Base-by-base conservation (phyloP, 2,329 filamentous ascomycete genomes). In the Zopfia rhizophila region DNA sequence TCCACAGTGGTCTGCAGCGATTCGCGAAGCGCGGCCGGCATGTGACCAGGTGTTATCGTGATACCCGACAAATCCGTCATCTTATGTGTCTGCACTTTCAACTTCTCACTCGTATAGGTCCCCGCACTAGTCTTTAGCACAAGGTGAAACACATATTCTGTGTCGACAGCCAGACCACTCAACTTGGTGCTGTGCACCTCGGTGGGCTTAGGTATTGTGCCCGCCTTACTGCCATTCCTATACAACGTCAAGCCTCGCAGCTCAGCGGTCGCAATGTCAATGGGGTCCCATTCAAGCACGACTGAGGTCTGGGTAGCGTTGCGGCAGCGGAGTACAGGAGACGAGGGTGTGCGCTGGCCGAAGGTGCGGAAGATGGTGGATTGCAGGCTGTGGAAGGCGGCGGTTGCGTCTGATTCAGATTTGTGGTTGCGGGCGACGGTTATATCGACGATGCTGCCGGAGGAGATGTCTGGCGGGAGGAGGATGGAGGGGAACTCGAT, bases 401-500 rank as follows among this genome's bases (percentile, higher is more conserved):
- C 81, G 61, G 90, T 85, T 51, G 91, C 84, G 58, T 86, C 81
- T 42, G 82, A 72, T 76, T 99, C 94, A 48, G 92, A 90, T 41
- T 79, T 76, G 61, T 84, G 80, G 75, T 99, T 99, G 72, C 93
- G 91, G 48, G 88, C 82, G 58, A 99, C 94, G 51, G 91, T 91
- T 74, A 99, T 97, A 75, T 99, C 94, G 72, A 99, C 94, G 65
- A 99, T 97, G 71, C 90, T 95, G 61, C 94, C 94, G 12, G 91
- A 96, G 52, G 90, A 87, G 73, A 99, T 99, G 71, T 96, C 92
- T 53, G 90, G 89, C 2, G 94, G 94, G 12, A 99, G 87, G 37
- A 99, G 89, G 58, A 99, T 96, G 33, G 94, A 97, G 24, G 94
- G 94, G 69, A 99, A 99, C 72, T 99, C 94, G 72, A 99, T 97